These are phyloP conservation scores for Panicum virgatum DNA, from an alignment of 202 grass and related monocot genomes.

Conservation along the genomic window DNA sequence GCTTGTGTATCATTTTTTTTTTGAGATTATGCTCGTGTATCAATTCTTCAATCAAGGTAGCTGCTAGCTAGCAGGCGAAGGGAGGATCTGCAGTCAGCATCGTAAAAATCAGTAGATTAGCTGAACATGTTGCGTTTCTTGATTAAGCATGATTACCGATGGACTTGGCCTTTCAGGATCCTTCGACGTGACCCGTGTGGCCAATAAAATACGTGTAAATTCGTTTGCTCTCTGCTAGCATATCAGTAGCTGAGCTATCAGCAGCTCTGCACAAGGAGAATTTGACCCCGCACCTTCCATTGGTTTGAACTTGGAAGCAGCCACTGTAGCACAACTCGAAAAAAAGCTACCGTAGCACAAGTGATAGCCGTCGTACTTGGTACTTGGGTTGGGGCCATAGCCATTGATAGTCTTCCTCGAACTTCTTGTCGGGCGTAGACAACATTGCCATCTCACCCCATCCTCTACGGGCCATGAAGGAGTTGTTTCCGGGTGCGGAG, in stretches of 20 bases:
- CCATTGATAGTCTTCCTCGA: no score
- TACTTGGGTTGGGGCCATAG: no score
- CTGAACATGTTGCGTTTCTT: neutral
- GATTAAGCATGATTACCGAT: slow-evolving; percentile 20
- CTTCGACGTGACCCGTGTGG: slow-evolving; percentile 19
- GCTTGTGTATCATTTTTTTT: neutral
- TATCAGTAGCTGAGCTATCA: slow-evolving; percentile 28
- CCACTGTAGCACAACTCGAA: neutral
- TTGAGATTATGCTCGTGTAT: no score
- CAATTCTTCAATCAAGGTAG: no score
- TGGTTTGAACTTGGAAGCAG: neutral
- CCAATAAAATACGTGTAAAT: neutral
- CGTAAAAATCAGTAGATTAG: neutral
- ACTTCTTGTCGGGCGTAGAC: no score
- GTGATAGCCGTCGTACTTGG: neutral
- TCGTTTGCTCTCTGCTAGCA: neutral
- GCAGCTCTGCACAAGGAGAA: neutral
- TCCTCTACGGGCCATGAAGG: no score
- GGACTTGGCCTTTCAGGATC: slow-evolving; percentile 12
- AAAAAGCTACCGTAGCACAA: neutral
- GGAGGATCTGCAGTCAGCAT: no score
- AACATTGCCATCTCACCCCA: no score
- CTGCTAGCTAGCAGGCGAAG: no score
- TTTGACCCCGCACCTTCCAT: slow-evolving; percentile 16
- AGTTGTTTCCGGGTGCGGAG: no score